These are phyloP conservation scores for Nyctanthes arbortristis DNA, from an alignment of 257 asterid species.

Conservation along the genomic window DNA sequence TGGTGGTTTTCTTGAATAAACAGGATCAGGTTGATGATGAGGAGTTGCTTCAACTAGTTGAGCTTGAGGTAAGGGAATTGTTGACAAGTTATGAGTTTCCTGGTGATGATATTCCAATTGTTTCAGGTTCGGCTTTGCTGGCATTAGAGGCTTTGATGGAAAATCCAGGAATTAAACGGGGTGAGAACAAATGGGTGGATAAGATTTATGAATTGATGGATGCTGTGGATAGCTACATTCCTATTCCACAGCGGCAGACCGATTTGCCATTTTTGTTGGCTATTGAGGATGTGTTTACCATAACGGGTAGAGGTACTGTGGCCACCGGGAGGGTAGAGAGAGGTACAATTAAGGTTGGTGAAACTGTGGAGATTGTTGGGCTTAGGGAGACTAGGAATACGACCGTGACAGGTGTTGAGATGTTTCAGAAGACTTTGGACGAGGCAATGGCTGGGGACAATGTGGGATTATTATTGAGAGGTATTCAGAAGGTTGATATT, in stretches of 20 bases:
- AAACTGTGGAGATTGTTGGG: conserved; percentile 50
- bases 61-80: conserved; percentile 51
- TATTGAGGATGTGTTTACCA: conserved; percentile 53
- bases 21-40: too few species aligned
- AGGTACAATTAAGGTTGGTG: conserved; percentile 46
- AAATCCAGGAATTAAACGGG: too few species aligned
- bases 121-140: conserved; percentile 51
- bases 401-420: conserved; percentile 54
- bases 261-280: conserved; percentile 55
- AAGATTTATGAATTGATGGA: conserved; percentile 50
- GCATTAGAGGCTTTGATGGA: too few species aligned
- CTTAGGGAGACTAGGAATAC: conserved; percentile 49
- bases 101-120: conserved; percentile 51
- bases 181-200: too few species aligned
- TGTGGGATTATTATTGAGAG: conserved; percentile 60
- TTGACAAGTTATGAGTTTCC: conserved; percentile 48
- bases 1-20: conserved; percentile 57
- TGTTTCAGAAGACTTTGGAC: too few species aligned
- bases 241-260: conserved; percentile 47
- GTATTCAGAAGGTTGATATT: conserved; percentile 47
- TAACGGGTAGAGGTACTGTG: conserved; percentile 57
- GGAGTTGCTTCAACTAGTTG: too few species aligned
- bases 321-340: conserved; percentile 56
- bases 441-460: conserved; percentile 60
- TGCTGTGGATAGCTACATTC: conserved; percentile 50